Base-by-base conservation (phyloP, 2,329 filamentous ascomycete species). In the Purpureocillium lavendulum region DNA sequence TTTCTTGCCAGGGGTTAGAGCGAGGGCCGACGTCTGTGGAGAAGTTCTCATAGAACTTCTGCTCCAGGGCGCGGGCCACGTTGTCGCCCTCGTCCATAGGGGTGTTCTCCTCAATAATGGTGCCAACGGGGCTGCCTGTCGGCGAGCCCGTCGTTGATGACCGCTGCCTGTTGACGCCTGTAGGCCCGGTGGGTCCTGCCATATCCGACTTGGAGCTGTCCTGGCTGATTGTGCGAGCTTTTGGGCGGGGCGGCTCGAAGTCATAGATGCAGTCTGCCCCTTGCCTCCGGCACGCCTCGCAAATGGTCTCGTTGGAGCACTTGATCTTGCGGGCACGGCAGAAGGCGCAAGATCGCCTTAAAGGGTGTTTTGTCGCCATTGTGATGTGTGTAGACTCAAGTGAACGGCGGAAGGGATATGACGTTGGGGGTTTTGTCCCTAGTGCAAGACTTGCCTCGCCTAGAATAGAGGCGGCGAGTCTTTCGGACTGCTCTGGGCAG, bases 251-350 rank as follows among this genome's bases (percentile, higher is more conserved):
- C 7, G 57, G 50, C 38, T 62, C 59, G 40, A 60, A 61, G 45
- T 61, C 59, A 49, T 61, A 61, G 46, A 62, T 61, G 45, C 59
- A 61, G 45, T 62, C 58, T 35, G 54, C 56, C 9, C 56, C 58
- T 39, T 61, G 59, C 30, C 55, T 52, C 31, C 58, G 55, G 34
- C 59, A 61, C 18, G 59, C 59, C 40, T 61, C 56, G 49, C 59
- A 62, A 30, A 61, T 62, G 21, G 54, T 55, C 34, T 59, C 59
- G 45, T 61, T 61, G 39, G 56, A 61, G 43, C 59, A 62, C 39
- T 61, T 62, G 49, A 62, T 61, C 48, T 62, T 62, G 13, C 59
- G 51, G 18, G 59, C 57, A n/a, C 59, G 54, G 45, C 59, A 62
- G 38, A 61, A 62, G 39, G 56, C 53, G 45, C 59, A 62, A 2